Evolutionary conservation across 2,329 filamentous ascomycete genomes (phyloP).

Genomic region (Alternaria consortialis): DNA sequence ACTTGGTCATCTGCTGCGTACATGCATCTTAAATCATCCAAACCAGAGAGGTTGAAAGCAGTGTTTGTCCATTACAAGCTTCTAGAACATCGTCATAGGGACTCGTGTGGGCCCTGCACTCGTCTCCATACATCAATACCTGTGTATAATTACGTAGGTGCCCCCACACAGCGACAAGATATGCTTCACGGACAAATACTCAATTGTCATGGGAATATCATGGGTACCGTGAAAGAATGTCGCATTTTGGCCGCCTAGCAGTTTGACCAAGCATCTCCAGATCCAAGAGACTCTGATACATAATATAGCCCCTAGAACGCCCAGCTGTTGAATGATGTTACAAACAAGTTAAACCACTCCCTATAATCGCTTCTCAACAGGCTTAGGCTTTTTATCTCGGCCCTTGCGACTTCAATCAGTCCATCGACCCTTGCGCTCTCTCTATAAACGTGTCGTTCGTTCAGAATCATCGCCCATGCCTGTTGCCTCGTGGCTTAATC

Average conservation of each 20-base stretch:
- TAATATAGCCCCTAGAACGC: constrained; percentile 35
- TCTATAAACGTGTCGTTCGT: constrained; percentile 6
- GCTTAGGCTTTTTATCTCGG: constrained; percentile 1
- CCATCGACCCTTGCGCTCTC: not conserved
- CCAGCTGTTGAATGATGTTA: constrained; percentile 41
- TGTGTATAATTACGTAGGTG: constrained; percentile 23
- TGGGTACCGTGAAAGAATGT: constrained; percentile 2
- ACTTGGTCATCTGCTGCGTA: not conserved
- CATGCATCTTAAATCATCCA: not conserved
- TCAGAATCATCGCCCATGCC: constrained; percentile 4
- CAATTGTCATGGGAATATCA: not conserved
- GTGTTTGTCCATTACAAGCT: not conserved
- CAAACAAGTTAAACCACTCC: constrained; percentile 24
- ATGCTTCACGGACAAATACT: constrained; percentile 6
- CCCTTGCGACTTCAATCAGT: not conserved
- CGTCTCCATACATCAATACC: constrained; percentile 8
- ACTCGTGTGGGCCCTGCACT: constrained; percentile 25
- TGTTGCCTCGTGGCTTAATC: not conserved
- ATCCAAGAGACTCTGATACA: constrained; percentile 8
- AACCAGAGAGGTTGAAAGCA: not conserved
- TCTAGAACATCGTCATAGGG: constrained; percentile 27
- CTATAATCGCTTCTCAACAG: constrained; percentile 6
- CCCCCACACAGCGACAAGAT: constrained; percentile 15
- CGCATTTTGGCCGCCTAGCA: constrained; percentile 15
- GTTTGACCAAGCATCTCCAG: constrained; percentile 10